Evolutionary conservation across 192 early-diverging fungal species (phyloP), one percentile per base, ranked within the genome.

Genomic region (Thamnidium elegans): DNA sequence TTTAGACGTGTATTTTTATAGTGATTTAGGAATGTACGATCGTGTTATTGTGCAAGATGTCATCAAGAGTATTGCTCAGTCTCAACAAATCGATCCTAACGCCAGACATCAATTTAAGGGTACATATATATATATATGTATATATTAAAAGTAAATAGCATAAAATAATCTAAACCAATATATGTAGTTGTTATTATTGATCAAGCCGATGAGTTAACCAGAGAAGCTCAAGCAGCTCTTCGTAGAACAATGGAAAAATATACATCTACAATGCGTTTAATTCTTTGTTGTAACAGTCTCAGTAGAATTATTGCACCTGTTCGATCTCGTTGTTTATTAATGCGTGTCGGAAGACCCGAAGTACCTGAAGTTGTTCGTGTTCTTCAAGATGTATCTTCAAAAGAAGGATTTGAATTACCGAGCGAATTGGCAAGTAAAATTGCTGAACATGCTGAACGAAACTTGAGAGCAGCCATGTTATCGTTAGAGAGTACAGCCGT

Each of bases 181-280:
- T 55, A 42, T 61, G 3, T 68, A 91, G 90, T 97, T 4, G 92
- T 98, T 5, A 86, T 98, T 20, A 82, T 99, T 56, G 90, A 97
- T 75, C 95, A 98, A 75, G 96, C 97, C 3, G 95, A 98, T 70
- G 65, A 77, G 47, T 81, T 99, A 55, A 85, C 87, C 32, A 81
- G 89, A 44, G 94, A 96, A 54, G 96, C 97, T 13, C 97, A 99
- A 77, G 89, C 94, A 34, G 96, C 90, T 23, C 84, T 99, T 59
- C 87, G 97, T 59, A 82, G 97, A n/a, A 99, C 97, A 3, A 99
- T 99, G 97, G 97, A 99, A 77, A 98, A 97, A 79, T 98, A 99
- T 74, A 93, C 92, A 84, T 71, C 69, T 58, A 97, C 95, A 73
- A 77, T 98, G 59, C 88, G 97, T 20, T 78, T 99, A 43, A 94